These are phyloP conservation scores for Monascus ruber DNA, from an alignment of 2,329 filamentous ascomycete species.

Conservation along the genomic window DNA sequence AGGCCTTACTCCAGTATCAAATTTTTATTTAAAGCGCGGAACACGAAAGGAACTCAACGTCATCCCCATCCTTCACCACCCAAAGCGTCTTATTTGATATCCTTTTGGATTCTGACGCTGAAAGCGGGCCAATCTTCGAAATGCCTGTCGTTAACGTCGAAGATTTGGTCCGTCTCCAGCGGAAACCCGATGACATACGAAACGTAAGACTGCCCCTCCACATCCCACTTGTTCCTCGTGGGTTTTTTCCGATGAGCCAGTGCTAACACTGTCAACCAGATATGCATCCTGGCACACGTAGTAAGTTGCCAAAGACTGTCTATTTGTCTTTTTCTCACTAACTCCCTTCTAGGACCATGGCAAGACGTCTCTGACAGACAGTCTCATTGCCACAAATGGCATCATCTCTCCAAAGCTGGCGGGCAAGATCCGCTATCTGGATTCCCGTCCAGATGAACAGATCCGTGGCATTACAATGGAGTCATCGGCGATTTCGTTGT, in stretches of 20 bases:
- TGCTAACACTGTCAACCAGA: conserved; percentile 43
- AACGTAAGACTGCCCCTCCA: conserved; percentile 55
- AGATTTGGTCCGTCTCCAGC: conserved; percentile 81
- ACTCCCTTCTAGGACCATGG: conserved; percentile 62
- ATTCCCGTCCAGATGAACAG: conserved; percentile 93
- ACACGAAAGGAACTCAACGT: neutral
- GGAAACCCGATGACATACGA: conserved; percentile 75
- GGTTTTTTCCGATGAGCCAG: conserved; percentile 7
- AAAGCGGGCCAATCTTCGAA: conserved; percentile 15
- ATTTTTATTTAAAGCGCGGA: neutral
- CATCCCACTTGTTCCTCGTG: conserved; percentile 16
- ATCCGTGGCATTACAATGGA: conserved; percentile 99
- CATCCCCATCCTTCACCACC: neutral
- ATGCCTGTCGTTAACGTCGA: conserved; percentile 93
- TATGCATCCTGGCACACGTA: conserved; percentile 91
- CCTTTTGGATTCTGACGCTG: neutral
- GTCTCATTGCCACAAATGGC: conserved; percentile 93
- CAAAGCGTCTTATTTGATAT: neutral
- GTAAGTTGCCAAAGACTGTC: conserved; percentile 34
- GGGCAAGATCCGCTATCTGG: conserved; percentile 94
- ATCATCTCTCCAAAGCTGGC: conserved; percentile 97
- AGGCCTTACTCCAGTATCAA: neutral
- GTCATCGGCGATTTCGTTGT: conserved; percentile 92
- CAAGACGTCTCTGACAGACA: conserved; percentile 94
- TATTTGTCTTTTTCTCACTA: conserved; percentile 2